Evolutionary conservation across 176 grass and related monocot species (phyloP).

Genomic region (Puya raimondii): DNA sequence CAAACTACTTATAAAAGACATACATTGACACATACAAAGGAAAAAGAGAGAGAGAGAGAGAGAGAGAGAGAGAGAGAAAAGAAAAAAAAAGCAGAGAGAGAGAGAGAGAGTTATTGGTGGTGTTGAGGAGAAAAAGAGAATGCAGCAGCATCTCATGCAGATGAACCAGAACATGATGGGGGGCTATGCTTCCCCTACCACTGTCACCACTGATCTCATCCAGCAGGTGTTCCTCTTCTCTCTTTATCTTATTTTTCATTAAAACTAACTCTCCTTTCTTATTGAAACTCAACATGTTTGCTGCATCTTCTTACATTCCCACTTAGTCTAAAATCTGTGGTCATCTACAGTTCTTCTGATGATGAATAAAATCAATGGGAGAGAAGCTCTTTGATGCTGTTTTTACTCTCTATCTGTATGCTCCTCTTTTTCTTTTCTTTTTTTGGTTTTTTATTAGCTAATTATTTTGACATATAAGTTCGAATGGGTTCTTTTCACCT

Average conservation of each 20-base stretch:
- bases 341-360: not conserved
- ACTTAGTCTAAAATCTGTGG: not conserved
- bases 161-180: slow-evolving; percentile 96
- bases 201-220: slow-evolving; percentile 89
- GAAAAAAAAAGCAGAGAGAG: slow-evolving; percentile 2
- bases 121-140: slow-evolving; percentile 18
- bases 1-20: slow-evolving; percentile 17
- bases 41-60: slow-evolving; percentile 12
- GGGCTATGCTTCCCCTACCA: slow-evolving; percentile 58
- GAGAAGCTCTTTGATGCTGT: not conserved
- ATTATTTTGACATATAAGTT: too few relatives aligned
- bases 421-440: too few relatives aligned
- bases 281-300: slow-evolving; percentile 9
- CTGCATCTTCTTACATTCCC: not conserved
- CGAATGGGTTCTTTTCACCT: too few relatives aligned
- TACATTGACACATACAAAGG: slow-evolving; percentile 18
- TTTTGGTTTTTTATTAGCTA: too few relatives aligned
- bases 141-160: slow-evolving; percentile 93
- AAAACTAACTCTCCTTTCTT: slow-evolving; percentile 7
- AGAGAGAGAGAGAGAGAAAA: slow-evolving; percentile 20
- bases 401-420: not conserved
- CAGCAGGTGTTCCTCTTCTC: slow-evolving; percentile 49
- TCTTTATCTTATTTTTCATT: slow-evolving; percentile 1
- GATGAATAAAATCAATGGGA: not conserved
- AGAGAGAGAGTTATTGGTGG: not conserved